These are phyloP conservation scores for Pseudocercospora eumusae DNA, from an alignment of 2,329 filamentous ascomycete species.

Conservation along the genomic window DNA sequence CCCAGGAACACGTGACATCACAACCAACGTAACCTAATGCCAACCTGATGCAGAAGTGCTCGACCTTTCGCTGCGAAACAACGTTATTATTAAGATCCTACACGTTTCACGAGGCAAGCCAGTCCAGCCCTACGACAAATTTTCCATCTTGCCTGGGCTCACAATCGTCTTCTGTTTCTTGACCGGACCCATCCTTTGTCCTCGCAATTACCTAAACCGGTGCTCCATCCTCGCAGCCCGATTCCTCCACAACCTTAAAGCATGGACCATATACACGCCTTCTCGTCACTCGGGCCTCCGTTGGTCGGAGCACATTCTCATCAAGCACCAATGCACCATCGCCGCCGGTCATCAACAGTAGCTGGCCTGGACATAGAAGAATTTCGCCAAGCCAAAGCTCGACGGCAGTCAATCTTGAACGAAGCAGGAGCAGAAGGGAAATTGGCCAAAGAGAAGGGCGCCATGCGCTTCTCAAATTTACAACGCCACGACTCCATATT, in stretches of 20 bases:
- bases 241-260: not conserved
- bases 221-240: not conserved
- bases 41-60: not conserved
- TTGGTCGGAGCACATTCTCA: not conserved
- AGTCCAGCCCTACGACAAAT: not conserved
- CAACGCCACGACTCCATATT: not conserved
- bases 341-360: slow-evolving; percentile 7
- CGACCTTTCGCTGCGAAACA: not conserved
- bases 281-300: not conserved
- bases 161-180: not conserved
- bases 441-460: too few relatives aligned
- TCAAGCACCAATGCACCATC: not conserved
- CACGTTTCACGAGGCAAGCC: not conserved
- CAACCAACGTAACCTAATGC: not conserved
- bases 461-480: too few relatives aligned
- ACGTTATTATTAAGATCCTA: not conserved
- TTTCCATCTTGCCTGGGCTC: not conserved
- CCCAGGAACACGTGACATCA: not conserved
- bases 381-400: slow-evolving; percentile 1
- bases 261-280: not conserved
- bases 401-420: too few relatives aligned
- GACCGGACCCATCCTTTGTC: not conserved
- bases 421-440: too few relatives aligned
- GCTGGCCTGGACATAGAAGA: slow-evolving; percentile 1
- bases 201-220: not conserved